A percentile compares a stretch with the other conserved stretches of the same genome.
These are phyloP conservation scores for Cucumis cinereus DNA, from an alignment of 306 rosid species.

Conservation along the genomic window DNA sequence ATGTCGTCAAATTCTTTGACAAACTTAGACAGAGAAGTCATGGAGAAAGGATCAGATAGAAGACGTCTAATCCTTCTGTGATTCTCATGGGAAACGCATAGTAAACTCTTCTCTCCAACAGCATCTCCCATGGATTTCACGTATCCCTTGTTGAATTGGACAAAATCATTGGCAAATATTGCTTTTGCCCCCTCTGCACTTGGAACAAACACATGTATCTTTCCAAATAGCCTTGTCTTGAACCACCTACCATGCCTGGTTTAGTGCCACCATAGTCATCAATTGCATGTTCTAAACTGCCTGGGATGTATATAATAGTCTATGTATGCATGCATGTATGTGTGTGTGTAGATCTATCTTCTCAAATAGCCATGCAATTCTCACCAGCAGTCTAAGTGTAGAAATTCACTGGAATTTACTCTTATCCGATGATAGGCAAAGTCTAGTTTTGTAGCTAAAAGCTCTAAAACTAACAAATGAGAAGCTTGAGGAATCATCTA, in stretches of 20 bases:
- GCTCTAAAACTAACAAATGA: not conserved
- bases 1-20: constrained; percentile 43
- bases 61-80: constrained; percentile 65
- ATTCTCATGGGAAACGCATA: constrained; percentile 38
- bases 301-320: not conserved
- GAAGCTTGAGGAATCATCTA: not conserved
- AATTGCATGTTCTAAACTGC: not conserved
- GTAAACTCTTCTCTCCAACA: constrained; percentile 47
- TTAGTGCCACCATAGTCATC: constrained; percentile 10
- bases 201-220: constrained; percentile 57
- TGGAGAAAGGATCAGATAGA: constrained; percentile 55
- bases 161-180: constrained; percentile 49
- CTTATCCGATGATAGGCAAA: not conserved
- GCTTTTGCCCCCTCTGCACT: constrained; percentile 49
- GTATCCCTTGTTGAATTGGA: constrained; percentile 51
- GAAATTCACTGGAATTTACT: not conserved
- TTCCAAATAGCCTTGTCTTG: constrained; percentile 63
- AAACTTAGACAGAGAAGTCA: constrained; percentile 38
- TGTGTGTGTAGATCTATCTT: not conserved
- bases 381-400: not conserved
- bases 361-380: not conserved
- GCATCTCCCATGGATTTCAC: constrained; percentile 68
- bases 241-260: constrained; percentile 62
- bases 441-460: not conserved
- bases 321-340: not conserved